Base-by-base conservation (phyloP, 768 basidiomycete genomes). In the Boletus rubroflammeus region DNA sequence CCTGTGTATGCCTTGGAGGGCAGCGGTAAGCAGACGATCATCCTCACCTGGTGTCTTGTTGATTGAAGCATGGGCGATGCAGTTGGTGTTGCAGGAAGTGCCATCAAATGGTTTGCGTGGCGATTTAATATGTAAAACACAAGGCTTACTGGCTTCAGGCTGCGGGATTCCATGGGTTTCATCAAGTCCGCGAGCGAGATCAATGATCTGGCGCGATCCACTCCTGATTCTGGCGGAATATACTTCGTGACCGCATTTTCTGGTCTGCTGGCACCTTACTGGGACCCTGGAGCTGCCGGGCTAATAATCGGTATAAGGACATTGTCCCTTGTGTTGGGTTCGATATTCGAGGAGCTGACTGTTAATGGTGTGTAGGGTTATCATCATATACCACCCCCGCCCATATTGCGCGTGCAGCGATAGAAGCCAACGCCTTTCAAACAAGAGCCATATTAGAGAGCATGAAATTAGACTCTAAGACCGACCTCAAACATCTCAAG, bases 181-280 rank as follows among this genome's bases (percentile, higher is more conserved):
- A 95, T 99, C 66, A 71, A 81, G 28, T 79, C 85, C 26, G 90
- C 95, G 0, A 73, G 73, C 17, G 90, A 98, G 51, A 88, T 98
- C 65, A 98, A 98, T 65, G 78, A 76, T 6, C 81, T 98, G 31
- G 95, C 93, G 2, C 82, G 79, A 3, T 80, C 84, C 34, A 93
- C 86, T 44, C 72, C 81, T 6, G 83, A 86, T 61, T 86, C 91
- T 0, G 95, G 90, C 34, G 96, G 96, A 8, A 79, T 97, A 29
- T 98, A 91, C 75, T 99, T 98, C 64, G 96, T 98, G 34, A 96
- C 96, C 1, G 95, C 93, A 7, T 98, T 99, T 76, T 88, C 88
- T 38, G 97, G 97, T 51, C 79, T 99, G 25, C 83, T 99, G 26
- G 97, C 97, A 19, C 97, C 97, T 6, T 97, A 93, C 73, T 98